These are phyloP conservation scores for Fusarium sp. DNA, from an alignment of 2,329 filamentous ascomycete genomes.

Conservation along the genomic window DNA sequence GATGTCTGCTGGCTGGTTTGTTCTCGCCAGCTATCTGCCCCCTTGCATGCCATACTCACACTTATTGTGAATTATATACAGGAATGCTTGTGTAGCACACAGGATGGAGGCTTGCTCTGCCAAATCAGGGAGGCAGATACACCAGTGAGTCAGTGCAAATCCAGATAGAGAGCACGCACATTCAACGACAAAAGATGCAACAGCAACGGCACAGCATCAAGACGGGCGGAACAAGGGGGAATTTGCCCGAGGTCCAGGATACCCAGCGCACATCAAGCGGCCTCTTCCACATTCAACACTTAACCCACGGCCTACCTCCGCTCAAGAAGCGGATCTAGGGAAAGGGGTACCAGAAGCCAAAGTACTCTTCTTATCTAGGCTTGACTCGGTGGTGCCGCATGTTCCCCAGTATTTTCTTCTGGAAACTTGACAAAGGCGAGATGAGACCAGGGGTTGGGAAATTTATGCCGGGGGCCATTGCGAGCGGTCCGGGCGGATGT, in stretches of 20 bases:
- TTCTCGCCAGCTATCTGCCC: background rate
- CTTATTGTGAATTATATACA: conserved; percentile 1
- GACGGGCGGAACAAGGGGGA: conserved; percentile 10
- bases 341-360: conserved; percentile 9
- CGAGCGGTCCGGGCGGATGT: conserved; percentile 9
- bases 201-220: background rate
- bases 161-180: background rate
- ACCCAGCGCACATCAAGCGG: conserved; percentile 5
- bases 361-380: conserved; percentile 6
- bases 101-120: conserved; percentile 11
- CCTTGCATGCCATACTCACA: conserved; percentile 4
- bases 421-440: conserved; percentile 33
- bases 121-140: conserved; percentile 15
- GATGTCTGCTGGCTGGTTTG: background rate
- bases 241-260: conserved; percentile 10
- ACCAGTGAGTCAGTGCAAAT: conserved; percentile 2
- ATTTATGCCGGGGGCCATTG: conserved; percentile 20
- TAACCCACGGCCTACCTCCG: background rate
- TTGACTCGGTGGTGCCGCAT: conserved; percentile 19
- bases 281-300: background rate
- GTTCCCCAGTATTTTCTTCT: conserved; percentile 22
- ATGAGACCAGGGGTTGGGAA: conserved; percentile 29
- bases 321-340: background rate
- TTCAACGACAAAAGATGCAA: background rate
- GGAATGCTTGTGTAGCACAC: conserved; percentile 30